These are phyloP conservation scores for Trichoderma pleuroti DNA, from an alignment of 2,329 filamentous ascomycete species.

Conservation along the genomic window DNA sequence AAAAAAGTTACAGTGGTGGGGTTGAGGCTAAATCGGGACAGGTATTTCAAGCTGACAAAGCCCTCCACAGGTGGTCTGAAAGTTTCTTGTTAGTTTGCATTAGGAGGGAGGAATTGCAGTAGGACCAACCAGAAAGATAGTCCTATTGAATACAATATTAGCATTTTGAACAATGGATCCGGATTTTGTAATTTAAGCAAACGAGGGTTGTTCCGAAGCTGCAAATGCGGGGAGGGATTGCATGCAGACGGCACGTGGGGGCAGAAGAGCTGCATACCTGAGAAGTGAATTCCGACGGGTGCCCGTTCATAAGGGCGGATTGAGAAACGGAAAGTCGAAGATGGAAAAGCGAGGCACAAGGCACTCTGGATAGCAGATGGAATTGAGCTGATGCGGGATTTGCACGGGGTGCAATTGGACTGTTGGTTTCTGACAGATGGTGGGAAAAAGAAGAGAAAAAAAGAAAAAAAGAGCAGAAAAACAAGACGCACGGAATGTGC, in stretches of 20 bases:
- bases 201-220: not conserved
- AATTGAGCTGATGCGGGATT: not conserved
- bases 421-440: constrained; percentile 16
- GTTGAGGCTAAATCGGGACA: not conserved
- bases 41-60: constrained; percentile 32
- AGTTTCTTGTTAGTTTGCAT: constrained; percentile 20
- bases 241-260: not conserved
- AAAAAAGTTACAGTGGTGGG: constrained; percentile 16
- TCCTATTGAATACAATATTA: constrained; percentile 46
- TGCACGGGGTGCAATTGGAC: not conserved
- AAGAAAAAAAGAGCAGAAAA: constrained; percentile 12
- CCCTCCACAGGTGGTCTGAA: constrained; percentile 44
- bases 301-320: constrained; percentile 80
- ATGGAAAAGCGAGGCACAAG: constrained; percentile 18
- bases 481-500: constrained; percentile 16
- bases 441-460: not conserved
- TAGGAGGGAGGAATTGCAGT: constrained; percentile 40
- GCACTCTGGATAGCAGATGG: constrained; percentile 16
- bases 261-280: constrained; percentile 54
- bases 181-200: not conserved
- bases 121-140: constrained; percentile 68
- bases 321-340: constrained; percentile 28
- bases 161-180: not conserved
- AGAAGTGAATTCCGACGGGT: constrained; percentile 80
- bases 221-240: not conserved